These are phyloP conservation scores for Kurtzmaniella fragi DNA, from an alignment of 805 yeast species.

Conservation along the genomic window DNA sequence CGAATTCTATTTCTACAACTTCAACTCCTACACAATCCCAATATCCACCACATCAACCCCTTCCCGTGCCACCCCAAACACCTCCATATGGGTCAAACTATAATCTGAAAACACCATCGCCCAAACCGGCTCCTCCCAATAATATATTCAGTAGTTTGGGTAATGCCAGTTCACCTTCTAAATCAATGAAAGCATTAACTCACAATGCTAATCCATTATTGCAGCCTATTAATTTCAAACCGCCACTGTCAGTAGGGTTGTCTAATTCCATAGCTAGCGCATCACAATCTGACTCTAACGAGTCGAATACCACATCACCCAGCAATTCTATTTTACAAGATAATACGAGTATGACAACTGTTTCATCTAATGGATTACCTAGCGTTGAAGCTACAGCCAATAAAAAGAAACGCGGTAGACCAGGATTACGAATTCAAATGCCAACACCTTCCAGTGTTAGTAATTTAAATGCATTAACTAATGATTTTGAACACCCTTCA, in stretches of 20 bases:
- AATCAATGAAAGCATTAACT: constrained; percentile 48
- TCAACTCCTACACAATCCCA: constrained; percentile 1
- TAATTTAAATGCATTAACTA: constrained; percentile 33
- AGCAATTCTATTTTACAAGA: neutral
- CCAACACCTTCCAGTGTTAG: constrained; percentile 55
- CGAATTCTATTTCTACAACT: constrained; percentile 24
- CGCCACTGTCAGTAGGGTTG: constrained; percentile 5
- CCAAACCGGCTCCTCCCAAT: constrained; percentile 23
- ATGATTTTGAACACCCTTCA: constrained; percentile 12
- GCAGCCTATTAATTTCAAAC: constrained; percentile 51
- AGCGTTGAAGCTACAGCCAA: neutral
- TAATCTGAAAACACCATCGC: constrained; percentile 32
- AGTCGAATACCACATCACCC: neutral
- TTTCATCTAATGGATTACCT: neutral
- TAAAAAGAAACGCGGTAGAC: constrained; percentile 40
- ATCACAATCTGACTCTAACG: neutral
- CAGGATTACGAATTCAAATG: constrained; percentile 65
- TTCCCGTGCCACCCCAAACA: constrained; percentile 18
- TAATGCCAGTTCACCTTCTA: constrained; percentile 32
- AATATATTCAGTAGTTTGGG: constrained; percentile 10
- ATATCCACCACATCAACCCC: constrained; percentile 4
- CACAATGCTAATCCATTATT: constrained; percentile 41
- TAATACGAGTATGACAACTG: neutral
- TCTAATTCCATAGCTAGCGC: constrained; percentile 1
- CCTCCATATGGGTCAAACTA: constrained; percentile 34